A percentile compares a stretch with the other conserved stretches of the same genome.
These are phyloP conservation scores for Kwoniella botswanensis DNA, from an alignment of 768 basidiomycete genomes.

Conservation along the genomic window DNA sequence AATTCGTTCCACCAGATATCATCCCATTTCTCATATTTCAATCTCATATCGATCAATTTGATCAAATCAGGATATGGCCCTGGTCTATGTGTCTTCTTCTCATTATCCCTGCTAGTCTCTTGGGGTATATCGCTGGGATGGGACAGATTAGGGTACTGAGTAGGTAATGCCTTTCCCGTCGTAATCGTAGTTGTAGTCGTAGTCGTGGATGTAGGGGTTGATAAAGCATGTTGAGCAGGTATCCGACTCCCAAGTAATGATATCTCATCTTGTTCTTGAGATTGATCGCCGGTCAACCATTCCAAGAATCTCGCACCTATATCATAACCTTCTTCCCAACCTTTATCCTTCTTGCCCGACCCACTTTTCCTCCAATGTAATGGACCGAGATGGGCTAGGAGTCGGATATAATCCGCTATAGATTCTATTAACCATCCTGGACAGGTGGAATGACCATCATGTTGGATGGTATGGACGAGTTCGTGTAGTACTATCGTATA, in stretches of 20 bases:
- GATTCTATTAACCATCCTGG: slow-evolving; percentile 49
- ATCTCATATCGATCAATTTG: slow-evolving; percentile 28
- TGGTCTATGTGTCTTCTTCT: slow-evolving; percentile 5
- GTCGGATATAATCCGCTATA: slow-evolving; percentile 46
- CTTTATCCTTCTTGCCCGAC: slow-evolving; percentile 34
- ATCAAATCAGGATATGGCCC: slow-evolving; percentile 41
- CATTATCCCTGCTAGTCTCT: not conserved
- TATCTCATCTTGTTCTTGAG: not conserved
- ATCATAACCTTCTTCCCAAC: slow-evolving; percentile 50
- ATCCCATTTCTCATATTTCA: slow-evolving; percentile 37
- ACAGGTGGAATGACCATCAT: slow-evolving; percentile 39
- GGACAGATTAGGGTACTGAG: slow-evolving; percentile 2
- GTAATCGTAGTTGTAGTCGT: not conserved
- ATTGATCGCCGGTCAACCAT: slow-evolving; percentile 33
- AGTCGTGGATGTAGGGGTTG: not conserved
- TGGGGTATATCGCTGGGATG: not conserved
- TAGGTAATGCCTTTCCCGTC: not conserved
- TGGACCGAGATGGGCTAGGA: slow-evolving; percentile 35
- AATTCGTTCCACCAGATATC: slow-evolving; percentile 43
- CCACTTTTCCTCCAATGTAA: slow-evolving; percentile 46
- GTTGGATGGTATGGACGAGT: slow-evolving; percentile 47
- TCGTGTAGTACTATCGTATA: slow-evolving; percentile 43
- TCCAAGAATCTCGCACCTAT: slow-evolving; percentile 42
- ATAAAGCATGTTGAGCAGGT: not conserved
- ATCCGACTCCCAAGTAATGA: not conserved